These are phyloP conservation scores for Rhodotorula sphaerocarpa DNA, from an alignment of 768 basidiomycete genomes.

Conservation along the genomic window DNA sequence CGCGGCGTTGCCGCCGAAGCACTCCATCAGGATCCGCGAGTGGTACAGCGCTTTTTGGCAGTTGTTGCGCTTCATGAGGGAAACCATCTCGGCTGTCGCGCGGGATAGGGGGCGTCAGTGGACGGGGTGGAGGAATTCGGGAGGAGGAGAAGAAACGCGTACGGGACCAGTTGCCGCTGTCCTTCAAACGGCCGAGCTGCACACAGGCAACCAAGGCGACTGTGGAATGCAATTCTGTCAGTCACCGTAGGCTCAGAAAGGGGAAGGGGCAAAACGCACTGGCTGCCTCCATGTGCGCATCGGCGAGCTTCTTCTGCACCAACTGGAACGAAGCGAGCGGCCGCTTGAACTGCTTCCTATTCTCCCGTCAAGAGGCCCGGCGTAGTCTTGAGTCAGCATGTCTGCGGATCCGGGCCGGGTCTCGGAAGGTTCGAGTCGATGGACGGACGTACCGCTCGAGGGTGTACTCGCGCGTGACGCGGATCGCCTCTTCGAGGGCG, in stretches of 20 bases:
- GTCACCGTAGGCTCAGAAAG: no score
- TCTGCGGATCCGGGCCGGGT: neutral
- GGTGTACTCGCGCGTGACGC: constrained; percentile 68
- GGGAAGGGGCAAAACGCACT: constrained; percentile 55
- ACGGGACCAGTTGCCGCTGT: constrained; percentile 57
- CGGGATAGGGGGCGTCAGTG: no score
- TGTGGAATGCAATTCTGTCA: no score
- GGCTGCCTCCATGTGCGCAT: constrained; percentile 77
- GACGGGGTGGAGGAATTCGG: neutral
- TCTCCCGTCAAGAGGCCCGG: neutral
- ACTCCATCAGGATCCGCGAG: constrained; percentile 69
- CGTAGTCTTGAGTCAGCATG: neutral
- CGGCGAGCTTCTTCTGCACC: constrained; percentile 93
- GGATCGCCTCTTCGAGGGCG: constrained; percentile 82
- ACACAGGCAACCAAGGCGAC: constrained; percentile 42
- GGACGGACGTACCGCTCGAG: constrained; percentile 55
- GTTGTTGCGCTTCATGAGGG: constrained; percentile 89
- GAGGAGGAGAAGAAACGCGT: neutral
- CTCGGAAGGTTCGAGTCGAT: rapidly evolving
- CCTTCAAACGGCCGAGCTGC: constrained; percentile 69
- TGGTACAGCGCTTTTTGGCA: constrained; percentile 87
- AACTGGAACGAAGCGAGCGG: constrained; percentile 92
- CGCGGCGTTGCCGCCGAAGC: constrained; percentile 87
- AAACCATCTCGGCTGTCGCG: constrained; percentile 70
- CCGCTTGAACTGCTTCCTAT: constrained; percentile 67